Percentiles rank a stretch among this genome's conserved stretches.
Conservation (phyloP, 305 asterid genomes). For the Striga hermonthica region DNA sequence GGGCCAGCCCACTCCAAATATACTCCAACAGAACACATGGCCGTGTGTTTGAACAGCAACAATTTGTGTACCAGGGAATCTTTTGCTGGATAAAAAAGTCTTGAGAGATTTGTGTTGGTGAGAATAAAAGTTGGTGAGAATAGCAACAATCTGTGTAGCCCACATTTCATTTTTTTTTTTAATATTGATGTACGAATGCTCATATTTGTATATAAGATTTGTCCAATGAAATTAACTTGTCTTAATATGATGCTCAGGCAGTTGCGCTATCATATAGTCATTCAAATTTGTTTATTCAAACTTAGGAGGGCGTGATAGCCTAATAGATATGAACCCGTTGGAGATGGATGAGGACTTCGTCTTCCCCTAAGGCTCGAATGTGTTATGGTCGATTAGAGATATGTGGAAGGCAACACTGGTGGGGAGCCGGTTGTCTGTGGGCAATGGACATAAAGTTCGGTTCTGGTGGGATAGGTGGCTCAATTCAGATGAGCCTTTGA, state of each 20-base stretch:
- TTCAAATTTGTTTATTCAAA: no score
- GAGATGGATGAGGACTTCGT: no score
- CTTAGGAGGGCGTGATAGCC: no score
- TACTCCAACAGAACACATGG: not conserved
- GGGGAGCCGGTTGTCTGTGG: no score
- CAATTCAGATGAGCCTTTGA: no score
- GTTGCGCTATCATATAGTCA: no score
- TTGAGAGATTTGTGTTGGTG: not conserved
- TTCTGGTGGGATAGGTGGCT: no score
- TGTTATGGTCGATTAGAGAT: no score
- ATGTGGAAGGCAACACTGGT: no score
- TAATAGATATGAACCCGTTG: no score
- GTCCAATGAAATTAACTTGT: not conserved
- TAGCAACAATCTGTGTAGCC: not conserved
- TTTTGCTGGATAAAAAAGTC: not conserved
- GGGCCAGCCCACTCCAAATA: constrained; percentile 8
- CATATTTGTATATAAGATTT: not conserved
- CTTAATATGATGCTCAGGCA: not conserved
- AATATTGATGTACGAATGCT: not conserved
- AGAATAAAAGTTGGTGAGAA: not conserved
- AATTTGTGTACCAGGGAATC: constrained; percentile 9
- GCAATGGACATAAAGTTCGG: no score
- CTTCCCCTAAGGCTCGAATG: no score
- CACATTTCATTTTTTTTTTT: not conserved
- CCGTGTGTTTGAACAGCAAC: not conserved